Base-by-base conservation (phyloP, 306 rosid species). In the Vigna nakashimae region DNA sequence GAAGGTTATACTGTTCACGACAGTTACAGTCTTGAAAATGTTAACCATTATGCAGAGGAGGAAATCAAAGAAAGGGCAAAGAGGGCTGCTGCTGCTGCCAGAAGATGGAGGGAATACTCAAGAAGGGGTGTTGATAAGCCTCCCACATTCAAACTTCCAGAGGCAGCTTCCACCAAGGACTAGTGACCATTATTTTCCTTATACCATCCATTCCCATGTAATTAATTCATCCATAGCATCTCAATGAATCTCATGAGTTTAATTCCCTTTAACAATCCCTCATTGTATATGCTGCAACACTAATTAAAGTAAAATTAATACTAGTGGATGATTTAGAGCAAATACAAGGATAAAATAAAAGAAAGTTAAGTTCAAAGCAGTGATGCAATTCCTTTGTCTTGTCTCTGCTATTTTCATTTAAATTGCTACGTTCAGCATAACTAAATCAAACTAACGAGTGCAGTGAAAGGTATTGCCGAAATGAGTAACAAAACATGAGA, bases 61-160 rank as follows among this genome's bases (percentile, higher is more conserved):
- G 96, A 91, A 79, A 78, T 58, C 14, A 91, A 88, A 51, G 97
- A 92, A 79, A 87, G 94, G 79, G 90, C 92, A 12, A 92, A 70
- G 24, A 84, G 88, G 79, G 97, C 98, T 1, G 99, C 99, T 0
- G 91, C 98, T 9, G 99, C 94, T 0, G 91, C 99, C 73, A 79
- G 98, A 58, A 85, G 95, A 83, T 95, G 99, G 99, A 86, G 99
- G 68, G 99, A 95, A 86, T 95, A 95, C 85, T 95, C 99, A 5
- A 87, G 99, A 77, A 89, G 80, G 74, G 97, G 98, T 12, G 92
- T 68, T 2, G 94, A 90, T 76, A 95, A 92, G 86, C 89, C 89
- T 84, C 93, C 97, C 20, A 83, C 92, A 18, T 87, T 87, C 76
- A 95, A 95, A 80, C 99, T 95, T 79, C 99, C 97, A 11, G 97